Percentiles rank a stretch among this genome's conserved stretches.
phyloP scores from a whole-genome alignment of 2,329 filamentous ascomycete species.

The Talaromyces sp. region DNA sequence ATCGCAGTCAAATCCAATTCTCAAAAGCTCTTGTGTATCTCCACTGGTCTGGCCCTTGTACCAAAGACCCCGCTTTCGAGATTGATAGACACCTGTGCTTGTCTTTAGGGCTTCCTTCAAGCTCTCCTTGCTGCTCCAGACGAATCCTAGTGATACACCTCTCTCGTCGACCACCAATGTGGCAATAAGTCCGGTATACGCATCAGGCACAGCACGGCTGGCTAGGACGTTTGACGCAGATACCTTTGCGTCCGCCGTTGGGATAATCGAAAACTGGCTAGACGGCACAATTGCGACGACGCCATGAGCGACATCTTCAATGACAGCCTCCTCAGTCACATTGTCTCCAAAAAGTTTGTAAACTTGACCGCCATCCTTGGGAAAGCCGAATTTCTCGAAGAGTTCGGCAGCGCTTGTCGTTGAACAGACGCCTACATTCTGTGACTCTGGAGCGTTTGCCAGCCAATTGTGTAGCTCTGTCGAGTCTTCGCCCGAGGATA shows the following conservation, averaged over 20 bases:
- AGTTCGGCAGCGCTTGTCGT: constrained; percentile 40
- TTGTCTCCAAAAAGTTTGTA: constrained; percentile 37
- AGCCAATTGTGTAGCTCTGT: constrained; percentile 43
- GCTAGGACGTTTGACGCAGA: constrained; percentile 71
- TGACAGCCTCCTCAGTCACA: constrained; percentile 50
- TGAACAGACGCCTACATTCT: constrained; percentile 37
- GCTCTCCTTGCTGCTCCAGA: constrained; percentile 92
- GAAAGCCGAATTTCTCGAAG: constrained; percentile 39
- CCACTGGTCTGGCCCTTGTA: constrained; percentile 94
- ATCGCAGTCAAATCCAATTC: constrained; percentile 86
- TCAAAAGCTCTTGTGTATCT: constrained; percentile 85
- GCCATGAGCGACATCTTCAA: constrained; percentile 47
- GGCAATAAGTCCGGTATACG: constrained; percentile 77
- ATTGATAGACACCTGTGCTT: constrained; percentile 86
- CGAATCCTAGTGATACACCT: constrained; percentile 79
- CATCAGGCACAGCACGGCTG: constrained; percentile 74
- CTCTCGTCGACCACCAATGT: constrained; percentile 90
- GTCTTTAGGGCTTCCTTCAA: constrained; percentile 82
- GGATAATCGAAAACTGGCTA: constrained; percentile 65
- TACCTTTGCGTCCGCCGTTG: constrained; percentile 59
- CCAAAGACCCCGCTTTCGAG: constrained; percentile 92
- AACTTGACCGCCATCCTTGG: constrained; percentile 42
- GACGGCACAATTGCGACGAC: constrained; percentile 75
- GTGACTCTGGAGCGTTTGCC: constrained; percentile 36
- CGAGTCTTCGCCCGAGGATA: constrained; percentile 43